Conservation (phyloP, 2,329 filamentous ascomycete species). For the Fusarium sp. region DNA sequence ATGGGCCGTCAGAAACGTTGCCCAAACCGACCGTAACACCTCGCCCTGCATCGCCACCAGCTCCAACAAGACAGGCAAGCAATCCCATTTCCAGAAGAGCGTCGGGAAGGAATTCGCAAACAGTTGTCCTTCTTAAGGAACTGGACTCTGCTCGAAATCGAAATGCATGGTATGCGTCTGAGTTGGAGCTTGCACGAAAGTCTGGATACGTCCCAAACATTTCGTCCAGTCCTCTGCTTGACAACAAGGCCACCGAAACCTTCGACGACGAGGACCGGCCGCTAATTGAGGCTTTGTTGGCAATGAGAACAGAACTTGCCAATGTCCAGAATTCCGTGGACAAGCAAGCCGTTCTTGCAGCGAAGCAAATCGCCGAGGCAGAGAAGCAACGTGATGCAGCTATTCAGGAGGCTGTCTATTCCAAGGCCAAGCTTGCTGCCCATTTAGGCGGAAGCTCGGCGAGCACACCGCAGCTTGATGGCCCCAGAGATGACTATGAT, state of each 20-base stretch:
- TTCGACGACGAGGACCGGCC: slow-evolving; percentile 94
- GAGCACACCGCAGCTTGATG: slow-evolving; percentile 70
- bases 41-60: slow-evolving; percentile 69
- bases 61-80: slow-evolving; percentile 67
- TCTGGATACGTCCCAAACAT: slow-evolving; percentile 84
- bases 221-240: slow-evolving; percentile 77
- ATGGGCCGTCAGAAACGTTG: slow-evolving; percentile 72
- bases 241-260: slow-evolving; percentile 79
- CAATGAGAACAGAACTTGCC: slow-evolving; percentile 89
- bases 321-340: slow-evolving; percentile 93
- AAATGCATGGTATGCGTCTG: slow-evolving; percentile 97
- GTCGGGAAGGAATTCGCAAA: slow-evolving; percentile 72
- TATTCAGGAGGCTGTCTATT: slow-evolving; percentile 94
- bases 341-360: slow-evolving; percentile 85
- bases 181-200: slow-evolving; percentile 91
- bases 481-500: slow-evolving; percentile 70
- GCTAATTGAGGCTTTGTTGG: slow-evolving; percentile 89
- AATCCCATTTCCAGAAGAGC: slow-evolving; percentile 71
- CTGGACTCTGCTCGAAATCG: slow-evolving; percentile 85
- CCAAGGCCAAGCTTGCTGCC: slow-evolving; percentile 91
- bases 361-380: slow-evolving; percentile 90
- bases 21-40: slow-evolving; percentile 51
- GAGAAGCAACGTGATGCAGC: slow-evolving; percentile 95
- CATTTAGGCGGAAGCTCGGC: slow-evolving; percentile 74
- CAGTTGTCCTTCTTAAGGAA: slow-evolving; percentile 84